Percentiles rank a stretch among this genome's conserved stretches.
These are phyloP conservation scores for Hyphodiscus hymeniophilus DNA, from an alignment of 495 filamentous ascomycete species.

Conservation along the genomic window DNA sequence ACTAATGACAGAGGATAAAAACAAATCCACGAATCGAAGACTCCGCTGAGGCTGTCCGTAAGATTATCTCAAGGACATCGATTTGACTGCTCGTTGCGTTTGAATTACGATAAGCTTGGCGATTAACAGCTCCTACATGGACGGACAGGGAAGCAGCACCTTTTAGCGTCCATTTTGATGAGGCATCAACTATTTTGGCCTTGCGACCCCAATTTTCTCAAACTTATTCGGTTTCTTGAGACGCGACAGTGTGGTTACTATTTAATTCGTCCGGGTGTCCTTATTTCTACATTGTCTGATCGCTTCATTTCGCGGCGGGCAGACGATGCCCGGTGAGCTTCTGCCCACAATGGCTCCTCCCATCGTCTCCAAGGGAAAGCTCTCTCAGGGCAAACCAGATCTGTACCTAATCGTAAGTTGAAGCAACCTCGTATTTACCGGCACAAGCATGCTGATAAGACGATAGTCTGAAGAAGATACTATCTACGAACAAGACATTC, in stretches of 20 bases:
- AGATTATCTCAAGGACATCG: background rate
- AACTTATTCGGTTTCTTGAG: slow-evolving; percentile 16
- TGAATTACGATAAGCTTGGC: slow-evolving; percentile 1
- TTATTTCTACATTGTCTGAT: slow-evolving; percentile 9
- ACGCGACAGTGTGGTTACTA: slow-evolving; percentile 13
- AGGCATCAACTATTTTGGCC: slow-evolving; percentile 7
- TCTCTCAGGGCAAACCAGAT: slow-evolving; percentile 39
- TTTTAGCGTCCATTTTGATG: slow-evolving; percentile 3
- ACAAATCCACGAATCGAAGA: background rate
- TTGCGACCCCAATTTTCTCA: slow-evolving; percentile 11
- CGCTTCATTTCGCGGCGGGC: slow-evolving; percentile 14
- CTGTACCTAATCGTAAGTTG: slow-evolving; percentile 70
- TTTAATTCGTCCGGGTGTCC: slow-evolving; percentile 2
- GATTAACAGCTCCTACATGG: background rate
- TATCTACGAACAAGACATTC: slow-evolving; percentile 92
- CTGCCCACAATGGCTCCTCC: slow-evolving; percentile 24
- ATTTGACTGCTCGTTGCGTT: background rate
- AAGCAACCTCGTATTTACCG: background rate
- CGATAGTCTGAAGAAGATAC: slow-evolving; percentile 70
- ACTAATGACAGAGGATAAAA: background rate
- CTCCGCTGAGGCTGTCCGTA: background rate
- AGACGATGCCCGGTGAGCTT: slow-evolving; percentile 25
- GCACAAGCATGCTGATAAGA: slow-evolving; percentile 8
- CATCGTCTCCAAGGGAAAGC: slow-evolving; percentile 20
- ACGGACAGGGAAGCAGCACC: slow-evolving; percentile 6